Conservation (phyloP, 805 yeast species). For the Wickerhamomyces pijperi region DNA sequence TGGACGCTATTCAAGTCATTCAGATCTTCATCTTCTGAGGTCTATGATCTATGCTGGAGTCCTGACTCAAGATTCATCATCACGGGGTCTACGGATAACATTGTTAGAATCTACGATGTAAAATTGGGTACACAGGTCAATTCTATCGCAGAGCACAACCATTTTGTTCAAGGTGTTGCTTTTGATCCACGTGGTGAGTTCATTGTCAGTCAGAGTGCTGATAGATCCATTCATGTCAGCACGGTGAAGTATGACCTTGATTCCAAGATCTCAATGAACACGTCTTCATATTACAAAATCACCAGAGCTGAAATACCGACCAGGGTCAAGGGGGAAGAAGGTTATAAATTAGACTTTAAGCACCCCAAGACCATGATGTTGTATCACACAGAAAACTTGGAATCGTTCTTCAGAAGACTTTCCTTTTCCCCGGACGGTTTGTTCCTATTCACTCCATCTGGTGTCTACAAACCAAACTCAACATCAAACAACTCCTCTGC, state of each 20-base stretch:
- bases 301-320: conserved; percentile 49
- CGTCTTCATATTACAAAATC: conserved; percentile 35
- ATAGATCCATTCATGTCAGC: conserved; percentile 70
- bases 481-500: background rate
- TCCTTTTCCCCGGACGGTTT: conserved; percentile 87
- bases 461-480: conserved; percentile 33
- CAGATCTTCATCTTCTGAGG: conserved; percentile 57
- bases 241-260: conserved; percentile 20
- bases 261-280: conserved; percentile 18
- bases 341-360: conserved; percentile 2
- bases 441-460: conserved; percentile 68
- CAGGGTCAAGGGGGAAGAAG: conserved; percentile 3
- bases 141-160: conserved; percentile 64
- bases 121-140: conserved; percentile 43
- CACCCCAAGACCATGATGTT: conserved; percentile 30
- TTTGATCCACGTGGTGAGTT: conserved; percentile 87
- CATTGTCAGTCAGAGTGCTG: conserved; percentile 84
- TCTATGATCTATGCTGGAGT: conserved; percentile 90
- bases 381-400: conserved; percentile 79
- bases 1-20: conserved; percentile 61
- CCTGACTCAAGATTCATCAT: conserved; percentile 68
- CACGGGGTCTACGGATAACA: conserved; percentile 90
- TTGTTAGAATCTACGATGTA: conserved; percentile 56
- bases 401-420: conserved; percentile 82
- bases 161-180: conserved; percentile 89